Conservation (phyloP, 495 filamentous ascomycete genomes). For the Xylaria telfairii region DNA sequence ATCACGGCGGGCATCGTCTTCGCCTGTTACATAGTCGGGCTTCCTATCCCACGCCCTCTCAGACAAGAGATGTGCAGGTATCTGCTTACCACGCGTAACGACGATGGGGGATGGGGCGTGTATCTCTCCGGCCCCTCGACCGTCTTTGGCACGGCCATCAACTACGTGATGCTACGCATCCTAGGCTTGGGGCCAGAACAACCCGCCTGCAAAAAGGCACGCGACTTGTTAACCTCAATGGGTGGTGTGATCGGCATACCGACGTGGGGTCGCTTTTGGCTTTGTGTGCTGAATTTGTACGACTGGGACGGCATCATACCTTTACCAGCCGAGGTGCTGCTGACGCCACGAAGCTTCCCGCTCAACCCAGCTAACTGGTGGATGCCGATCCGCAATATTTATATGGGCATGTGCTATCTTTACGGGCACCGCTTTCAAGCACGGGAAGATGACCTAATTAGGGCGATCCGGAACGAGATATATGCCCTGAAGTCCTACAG, state of each 20-base stretch:
- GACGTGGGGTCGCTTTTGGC: conserved; percentile 84
- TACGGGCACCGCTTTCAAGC: conserved; percentile 70
- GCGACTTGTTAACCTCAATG: conserved; percentile 70
- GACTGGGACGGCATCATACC: conserved; percentile 82
- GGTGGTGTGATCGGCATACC: conserved; percentile 76
- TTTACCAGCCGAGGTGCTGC: conserved; percentile 79
- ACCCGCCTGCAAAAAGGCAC: conserved; percentile 72
- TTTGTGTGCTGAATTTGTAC: conserved; percentile 73
- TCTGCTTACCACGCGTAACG: conserved; percentile 74
- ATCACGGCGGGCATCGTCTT: conserved; percentile 75
- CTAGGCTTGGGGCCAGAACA: conserved; percentile 75
- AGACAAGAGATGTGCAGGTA: conserved; percentile 81
- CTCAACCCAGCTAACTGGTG: conserved; percentile 88
- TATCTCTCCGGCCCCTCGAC: conserved; percentile 82
- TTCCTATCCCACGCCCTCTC: conserved; percentile 70
- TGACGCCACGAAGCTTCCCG: conserved; percentile 81
- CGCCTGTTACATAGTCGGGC: conserved; percentile 76
- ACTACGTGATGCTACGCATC: conserved; percentile 73
- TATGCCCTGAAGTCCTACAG: conserved; percentile 67
- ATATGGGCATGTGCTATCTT: conserved; percentile 80
- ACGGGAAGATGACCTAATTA: conserved; percentile 65
- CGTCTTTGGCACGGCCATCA: conserved; percentile 81
- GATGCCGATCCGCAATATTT: conserved; percentile 85
- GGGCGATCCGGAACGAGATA: conserved; percentile 70
- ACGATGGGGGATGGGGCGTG: conserved; percentile 86